Percentiles rank a stretch among this genome's conserved stretches.
These are phyloP conservation scores for Pythium aphanidermatum DNA, from an alignment of 352 stramenopile genomes.

Conservation along the genomic window DNA sequence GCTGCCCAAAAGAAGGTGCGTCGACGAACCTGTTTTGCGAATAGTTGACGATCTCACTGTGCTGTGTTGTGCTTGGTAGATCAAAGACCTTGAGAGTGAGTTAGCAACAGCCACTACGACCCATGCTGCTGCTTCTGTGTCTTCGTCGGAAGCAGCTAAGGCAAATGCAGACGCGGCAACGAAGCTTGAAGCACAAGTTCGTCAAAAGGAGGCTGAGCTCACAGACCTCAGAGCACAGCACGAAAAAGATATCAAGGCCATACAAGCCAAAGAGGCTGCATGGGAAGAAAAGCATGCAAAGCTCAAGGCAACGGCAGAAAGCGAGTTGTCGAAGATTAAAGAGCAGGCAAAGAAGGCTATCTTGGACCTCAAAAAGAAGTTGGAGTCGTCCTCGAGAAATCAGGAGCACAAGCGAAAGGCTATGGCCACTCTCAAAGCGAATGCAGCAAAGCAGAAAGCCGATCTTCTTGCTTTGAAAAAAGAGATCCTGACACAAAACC, in stretches of 20 bases:
- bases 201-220: conserved; percentile 31
- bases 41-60: neutral
- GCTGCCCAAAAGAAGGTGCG: conserved; percentile 45
- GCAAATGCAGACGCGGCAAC: conserved; percentile 19
- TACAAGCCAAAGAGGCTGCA: conserved; percentile 35
- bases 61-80: conserved; percentile 28
- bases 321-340: conserved; percentile 78
- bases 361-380: conserved; percentile 71
- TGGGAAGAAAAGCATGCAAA: conserved; percentile 71
- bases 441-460: conserved; percentile 51
- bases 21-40: neutral
- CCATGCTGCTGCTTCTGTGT: conserved; percentile 22
- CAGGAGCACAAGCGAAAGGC: conserved; percentile 50
- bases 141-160: conserved; percentile 30
- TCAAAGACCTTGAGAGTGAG: conserved; percentile 54
- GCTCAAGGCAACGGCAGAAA: conserved; percentile 68
- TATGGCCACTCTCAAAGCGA: conserved; percentile 29
- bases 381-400: conserved; percentile 52
- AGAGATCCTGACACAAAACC: conserved; percentile 42
- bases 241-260: conserved; percentile 44
- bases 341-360: conserved; percentile 87
- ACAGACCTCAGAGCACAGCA: conserved; percentile 32
- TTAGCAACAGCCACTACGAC: conserved; percentile 26
- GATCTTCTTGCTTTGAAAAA: conserved; percentile 45
- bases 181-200: conserved; percentile 38